Evolutionary conservation across 371 early-diverging fungal species (phyloP).

Genomic region (Haplosporangium sp.): DNA sequence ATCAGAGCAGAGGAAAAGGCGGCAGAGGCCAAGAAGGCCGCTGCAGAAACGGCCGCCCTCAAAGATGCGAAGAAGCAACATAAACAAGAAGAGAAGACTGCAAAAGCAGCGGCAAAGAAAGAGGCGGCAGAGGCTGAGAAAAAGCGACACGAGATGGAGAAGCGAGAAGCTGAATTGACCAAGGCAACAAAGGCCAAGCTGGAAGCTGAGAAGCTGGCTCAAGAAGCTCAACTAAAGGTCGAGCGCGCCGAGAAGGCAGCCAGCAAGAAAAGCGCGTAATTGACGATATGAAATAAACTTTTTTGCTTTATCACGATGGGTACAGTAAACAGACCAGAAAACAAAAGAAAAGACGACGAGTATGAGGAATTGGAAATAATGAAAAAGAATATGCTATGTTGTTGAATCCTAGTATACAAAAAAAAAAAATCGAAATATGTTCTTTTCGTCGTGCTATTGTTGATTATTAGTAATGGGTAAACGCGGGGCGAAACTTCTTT

Average conservation of each 20-base stretch:
- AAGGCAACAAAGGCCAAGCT: conserved; percentile 15
- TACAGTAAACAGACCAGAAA: too few species aligned
- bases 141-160: conserved; percentile 1
- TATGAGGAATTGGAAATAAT: too few species aligned
- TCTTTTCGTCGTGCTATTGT: neutral
- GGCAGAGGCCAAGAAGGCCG: conserved; percentile 6
- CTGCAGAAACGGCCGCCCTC: conserved; percentile 14
- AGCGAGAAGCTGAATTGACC: conserved; percentile 8
- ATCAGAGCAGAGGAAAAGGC: conserved; percentile 20
- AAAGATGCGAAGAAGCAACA: conserved; percentile 11
- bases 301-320: too few species aligned
- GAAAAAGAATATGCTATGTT: too few species aligned
- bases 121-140: conserved; percentile 11
- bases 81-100: conserved; percentile 3
- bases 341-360: too few species aligned
- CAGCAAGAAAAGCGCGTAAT: too few species aligned
- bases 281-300: too few species aligned
- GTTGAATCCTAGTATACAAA: too few species aligned
- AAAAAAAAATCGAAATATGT: neutral
- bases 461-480: conserved; percentile 1
- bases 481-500: conserved; percentile 15
- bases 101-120: conserved; percentile 12
- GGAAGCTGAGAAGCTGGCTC: conserved; percentile 9
- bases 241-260: conserved; percentile 3
- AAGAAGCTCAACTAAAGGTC: conserved; percentile 8